These are phyloP conservation scores for Saksenaea oblongispora DNA, from an alignment of 371 early-diverging fungal species.

Conservation along the genomic window DNA sequence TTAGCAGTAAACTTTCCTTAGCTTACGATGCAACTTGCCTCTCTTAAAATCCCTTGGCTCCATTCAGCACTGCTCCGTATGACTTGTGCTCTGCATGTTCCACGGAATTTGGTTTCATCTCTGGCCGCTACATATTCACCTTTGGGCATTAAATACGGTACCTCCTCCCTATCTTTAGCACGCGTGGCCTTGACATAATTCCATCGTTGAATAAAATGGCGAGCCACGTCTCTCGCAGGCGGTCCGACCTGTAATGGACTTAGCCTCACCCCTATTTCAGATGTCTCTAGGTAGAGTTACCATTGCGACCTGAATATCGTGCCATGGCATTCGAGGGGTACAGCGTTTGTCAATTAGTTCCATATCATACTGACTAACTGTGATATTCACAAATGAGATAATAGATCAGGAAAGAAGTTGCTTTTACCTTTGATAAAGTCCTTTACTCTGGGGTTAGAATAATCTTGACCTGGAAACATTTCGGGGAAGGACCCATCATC, in stretches of 20 bases:
- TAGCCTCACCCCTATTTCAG: background rate
- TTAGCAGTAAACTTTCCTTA: background rate
- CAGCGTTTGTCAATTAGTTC: slow-evolving; percentile 33
- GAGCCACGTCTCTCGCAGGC: slow-evolving; percentile 81
- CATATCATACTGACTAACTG: slow-evolving; percentile 40
- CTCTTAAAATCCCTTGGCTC: slow-evolving; percentile 63
- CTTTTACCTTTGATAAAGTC: slow-evolving; percentile 76
- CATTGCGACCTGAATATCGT: slow-evolving; percentile 81
- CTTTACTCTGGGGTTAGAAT: slow-evolving; percentile 87
- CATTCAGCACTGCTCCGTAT: slow-evolving; percentile 70
- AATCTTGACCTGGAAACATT: slow-evolving; percentile 90
- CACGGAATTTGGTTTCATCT: slow-evolving; percentile 65
- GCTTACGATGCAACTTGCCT: slow-evolving; percentile 26
- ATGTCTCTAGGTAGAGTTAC: slow-evolving; percentile 20
- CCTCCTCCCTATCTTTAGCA: slow-evolving; percentile 52
- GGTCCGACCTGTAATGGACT: slow-evolving; percentile 51
- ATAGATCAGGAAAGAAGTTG: background rate
- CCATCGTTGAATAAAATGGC: slow-evolving; percentile 94
- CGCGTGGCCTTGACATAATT: slow-evolving; percentile 79
- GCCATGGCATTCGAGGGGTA: slow-evolving; percentile 92
- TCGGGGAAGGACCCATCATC: slow-evolving; percentile 32
- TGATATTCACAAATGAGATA: background rate
- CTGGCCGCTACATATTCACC: slow-evolving; percentile 72
- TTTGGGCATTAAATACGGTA: slow-evolving; percentile 78
- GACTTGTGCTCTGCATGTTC: slow-evolving; percentile 71